Percentiles rank a stretch among this genome's conserved stretches.
These are phyloP conservation scores for Platanus orientalis DNA, from an alignment of 164 flowering plant species.

Conservation along the genomic window DNA sequence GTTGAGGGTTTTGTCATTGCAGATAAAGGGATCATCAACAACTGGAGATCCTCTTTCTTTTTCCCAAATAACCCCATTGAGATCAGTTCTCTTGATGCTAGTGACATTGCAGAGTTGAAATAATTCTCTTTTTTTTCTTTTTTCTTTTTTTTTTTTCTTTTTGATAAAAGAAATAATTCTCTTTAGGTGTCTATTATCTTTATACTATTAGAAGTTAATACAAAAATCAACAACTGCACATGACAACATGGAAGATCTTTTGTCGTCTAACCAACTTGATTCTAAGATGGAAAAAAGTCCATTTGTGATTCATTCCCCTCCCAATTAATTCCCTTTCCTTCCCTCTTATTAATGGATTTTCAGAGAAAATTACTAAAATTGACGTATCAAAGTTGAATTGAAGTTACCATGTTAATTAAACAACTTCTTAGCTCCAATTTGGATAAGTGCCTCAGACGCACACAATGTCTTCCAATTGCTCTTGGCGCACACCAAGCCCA, in stretches of 20 bases:
- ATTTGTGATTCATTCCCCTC: conserved; percentile 17
- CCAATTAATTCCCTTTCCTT: conserved; percentile 24
- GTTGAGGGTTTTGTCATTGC: conserved; percentile 93
- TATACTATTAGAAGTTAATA: background rate
- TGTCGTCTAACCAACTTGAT: conserved; percentile 30
- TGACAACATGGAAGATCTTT: conserved; percentile 51
- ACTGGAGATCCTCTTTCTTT: conserved; percentile 94
- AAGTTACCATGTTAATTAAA: too few relatives aligned
- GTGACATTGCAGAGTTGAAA: too few relatives aligned
- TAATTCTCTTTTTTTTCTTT: too few relatives aligned
- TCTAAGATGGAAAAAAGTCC: background rate
- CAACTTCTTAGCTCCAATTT: too few relatives aligned
- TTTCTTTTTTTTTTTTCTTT: too few relatives aligned
- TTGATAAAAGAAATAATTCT: too few relatives aligned
- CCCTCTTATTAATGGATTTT: conserved; percentile 24
- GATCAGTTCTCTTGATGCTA: conserved; percentile 40
- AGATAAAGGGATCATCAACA: conserved; percentile 81
- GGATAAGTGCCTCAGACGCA: too few relatives aligned
- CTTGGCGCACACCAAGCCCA: too few relatives aligned
- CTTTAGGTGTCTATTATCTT: too few relatives aligned
- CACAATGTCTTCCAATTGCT: too few relatives aligned
- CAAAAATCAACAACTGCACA: conserved; percentile 21
- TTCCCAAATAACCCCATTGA: conserved; percentile 80
- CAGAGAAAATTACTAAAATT: conserved; percentile 5
- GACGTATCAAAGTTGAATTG: too few relatives aligned